phyloP scores from a whole-genome alignment of 2,329 filamentous ascomycete genomes.

The Elsinoe arachidis region DNA sequence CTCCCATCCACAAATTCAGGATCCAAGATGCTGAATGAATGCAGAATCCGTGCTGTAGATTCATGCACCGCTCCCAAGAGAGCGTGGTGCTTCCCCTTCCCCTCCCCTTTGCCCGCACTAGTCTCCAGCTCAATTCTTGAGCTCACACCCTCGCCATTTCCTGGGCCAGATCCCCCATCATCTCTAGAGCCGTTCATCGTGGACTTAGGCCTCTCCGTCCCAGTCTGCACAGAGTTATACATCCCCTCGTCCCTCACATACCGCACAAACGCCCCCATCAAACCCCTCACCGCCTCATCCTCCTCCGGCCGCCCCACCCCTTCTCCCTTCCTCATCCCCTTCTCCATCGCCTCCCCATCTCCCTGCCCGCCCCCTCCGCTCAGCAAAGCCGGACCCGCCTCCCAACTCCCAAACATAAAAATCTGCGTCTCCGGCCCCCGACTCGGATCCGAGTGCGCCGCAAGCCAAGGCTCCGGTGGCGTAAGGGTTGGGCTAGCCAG shows the following conservation, averaged over 20 bases:
- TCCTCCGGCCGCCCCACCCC: background rate
- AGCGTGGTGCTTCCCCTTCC: conserved; percentile 1
- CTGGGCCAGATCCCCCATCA: no score
- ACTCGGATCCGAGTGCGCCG: conserved; percentile 54
- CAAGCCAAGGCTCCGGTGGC: conserved; percentile 35
- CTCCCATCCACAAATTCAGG: conserved; percentile 15
- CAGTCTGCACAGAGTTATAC: no score
- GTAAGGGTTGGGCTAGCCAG: background rate
- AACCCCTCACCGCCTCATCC: background rate
- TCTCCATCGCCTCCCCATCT: background rate
- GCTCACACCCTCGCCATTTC: no score
- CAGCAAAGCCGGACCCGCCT: conserved; percentile 12
- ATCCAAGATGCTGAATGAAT: conserved; percentile 19
- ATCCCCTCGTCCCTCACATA: no score
- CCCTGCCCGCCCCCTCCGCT: background rate
- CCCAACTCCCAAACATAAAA: conserved; percentile 47
- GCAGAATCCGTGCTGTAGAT: conserved; percentile 19
- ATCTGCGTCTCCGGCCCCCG: conserved; percentile 55
- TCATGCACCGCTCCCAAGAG: conserved; percentile 27
- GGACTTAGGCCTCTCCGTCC: no score
- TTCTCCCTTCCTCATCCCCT: background rate
- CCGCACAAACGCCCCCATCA: background rate
- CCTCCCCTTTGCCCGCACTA: background rate
- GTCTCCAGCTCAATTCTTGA: no score
- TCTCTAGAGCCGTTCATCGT: no score